Conservation (phyloP, 495 filamentous ascomycete species). For the Penicillium coffeae region DNA sequence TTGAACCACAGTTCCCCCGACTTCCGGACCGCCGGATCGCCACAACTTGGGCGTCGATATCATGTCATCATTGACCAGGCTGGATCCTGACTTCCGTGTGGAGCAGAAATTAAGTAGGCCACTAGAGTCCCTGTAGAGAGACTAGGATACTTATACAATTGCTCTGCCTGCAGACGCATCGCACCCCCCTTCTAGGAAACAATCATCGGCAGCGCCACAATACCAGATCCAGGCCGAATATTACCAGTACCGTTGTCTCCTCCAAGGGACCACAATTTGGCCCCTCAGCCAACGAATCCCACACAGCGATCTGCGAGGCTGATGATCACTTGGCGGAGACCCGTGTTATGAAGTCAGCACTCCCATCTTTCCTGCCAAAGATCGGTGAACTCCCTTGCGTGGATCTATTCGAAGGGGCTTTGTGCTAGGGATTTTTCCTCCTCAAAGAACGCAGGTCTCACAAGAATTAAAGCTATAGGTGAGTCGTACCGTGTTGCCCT, state of each 20-base stretch:
- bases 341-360: conserved; percentile 29
- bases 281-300: conserved; percentile 14
- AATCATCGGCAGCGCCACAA: not conserved
- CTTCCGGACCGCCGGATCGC: conserved; percentile 26
- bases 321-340: conserved; percentile 23
- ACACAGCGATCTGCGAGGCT: conserved; percentile 18
- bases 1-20: no score
- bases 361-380: conserved; percentile 19
- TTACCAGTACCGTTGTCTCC: no score
- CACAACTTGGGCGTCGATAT: conserved; percentile 13
- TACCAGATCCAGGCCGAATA: no score
- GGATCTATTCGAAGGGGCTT: conserved; percentile 16
- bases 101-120: no score
- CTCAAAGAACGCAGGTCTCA: conserved; percentile 7
- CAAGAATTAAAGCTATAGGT: conserved; percentile 12
- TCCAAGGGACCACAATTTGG: conserved; percentile 10
- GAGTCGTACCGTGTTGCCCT: conserved; percentile 10
- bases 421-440: conserved; percentile 11
- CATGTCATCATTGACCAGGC: conserved; percentile 29
- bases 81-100: not conserved
- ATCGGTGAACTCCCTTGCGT: conserved; percentile 15
- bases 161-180: no score
- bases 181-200: not conserved
- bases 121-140: no score
- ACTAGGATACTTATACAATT: no score